These are phyloP conservation scores for Musa itinerans DNA, from an alignment of 176 grass and related monocot species.

Conservation along the genomic window DNA sequence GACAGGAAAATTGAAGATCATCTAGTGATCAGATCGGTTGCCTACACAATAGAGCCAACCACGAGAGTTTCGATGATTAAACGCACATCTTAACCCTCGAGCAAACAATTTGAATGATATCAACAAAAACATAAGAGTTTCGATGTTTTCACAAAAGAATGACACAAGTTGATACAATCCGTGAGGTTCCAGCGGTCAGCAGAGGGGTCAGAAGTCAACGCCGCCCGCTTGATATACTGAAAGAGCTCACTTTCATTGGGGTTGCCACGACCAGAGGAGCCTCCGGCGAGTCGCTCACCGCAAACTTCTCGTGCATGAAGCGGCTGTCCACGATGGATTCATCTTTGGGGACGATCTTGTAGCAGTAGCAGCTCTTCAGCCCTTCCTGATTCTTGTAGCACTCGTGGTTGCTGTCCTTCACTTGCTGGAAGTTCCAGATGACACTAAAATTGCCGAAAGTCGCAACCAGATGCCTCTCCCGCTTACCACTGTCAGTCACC, in stretches of 20 bases:
- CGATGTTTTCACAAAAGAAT: too few relatives aligned
- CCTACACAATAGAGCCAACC: too few relatives aligned
- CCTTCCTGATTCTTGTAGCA: conserved; percentile 75
- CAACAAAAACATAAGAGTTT: too few relatives aligned
- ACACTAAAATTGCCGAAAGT: conserved; percentile 83
- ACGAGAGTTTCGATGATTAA: too few relatives aligned
- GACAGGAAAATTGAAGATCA: too few relatives aligned
- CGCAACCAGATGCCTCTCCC: conserved; percentile 77
- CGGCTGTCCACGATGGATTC: conserved; percentile 77
- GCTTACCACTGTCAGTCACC: conserved; percentile 80
- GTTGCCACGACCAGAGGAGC: conserved; percentile 51
- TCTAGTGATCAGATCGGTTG: too few relatives aligned
- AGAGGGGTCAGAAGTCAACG: background rate
- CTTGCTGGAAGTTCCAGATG: conserved; percentile 73
- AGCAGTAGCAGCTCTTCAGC: conserved; percentile 89
- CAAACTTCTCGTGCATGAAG: conserved; percentile 76
- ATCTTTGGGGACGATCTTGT: conserved; percentile 64
- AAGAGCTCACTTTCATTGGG: conserved; percentile 79
- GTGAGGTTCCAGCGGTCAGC: too few relatives aligned
- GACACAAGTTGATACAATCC: too few relatives aligned
- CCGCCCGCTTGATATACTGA: conserved; percentile 54
- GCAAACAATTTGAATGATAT: too few relatives aligned
- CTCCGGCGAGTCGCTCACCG: conserved; percentile 50
- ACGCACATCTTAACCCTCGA: too few relatives aligned
- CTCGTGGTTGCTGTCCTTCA: conserved; percentile 71